phyloP scores from a whole-genome alignment of 2,329 filamentous ascomycete species.

The Rhynchosporium secalis region DNA sequence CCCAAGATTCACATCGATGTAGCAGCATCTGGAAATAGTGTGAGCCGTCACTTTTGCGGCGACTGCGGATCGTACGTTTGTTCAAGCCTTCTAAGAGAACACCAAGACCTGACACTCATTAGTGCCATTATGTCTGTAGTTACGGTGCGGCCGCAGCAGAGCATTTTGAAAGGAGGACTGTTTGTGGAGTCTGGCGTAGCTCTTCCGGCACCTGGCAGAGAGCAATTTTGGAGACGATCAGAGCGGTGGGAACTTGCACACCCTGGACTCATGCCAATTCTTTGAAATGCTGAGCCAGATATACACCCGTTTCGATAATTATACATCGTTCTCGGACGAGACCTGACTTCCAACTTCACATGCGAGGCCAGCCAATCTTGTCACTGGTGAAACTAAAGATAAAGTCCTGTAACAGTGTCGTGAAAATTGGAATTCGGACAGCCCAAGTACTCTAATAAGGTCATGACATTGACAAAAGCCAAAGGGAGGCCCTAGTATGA shows the following conservation, averaged over 20 bases:
- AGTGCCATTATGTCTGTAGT: slow-evolving; percentile 22
- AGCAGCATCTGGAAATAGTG: slow-evolving; percentile 17
- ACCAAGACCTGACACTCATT: neutral
- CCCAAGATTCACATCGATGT: slow-evolving; percentile 19
- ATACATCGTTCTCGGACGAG: too few relatives aligned
- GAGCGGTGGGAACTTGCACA: slow-evolving; percentile 21
- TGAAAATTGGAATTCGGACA: too few relatives aligned
- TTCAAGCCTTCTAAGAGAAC: neutral
- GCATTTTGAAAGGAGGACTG: slow-evolving; percentile 20
- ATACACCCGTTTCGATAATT: neutral
- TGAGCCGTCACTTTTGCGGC: slow-evolving; percentile 21
- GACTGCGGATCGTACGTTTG: slow-evolving; percentile 22
- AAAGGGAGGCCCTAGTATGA: too few relatives aligned
- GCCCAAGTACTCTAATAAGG: too few relatives aligned
- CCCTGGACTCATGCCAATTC: slow-evolving; percentile 12
- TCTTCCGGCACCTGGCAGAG: slow-evolving; percentile 19
- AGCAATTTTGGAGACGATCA: slow-evolving; percentile 18
- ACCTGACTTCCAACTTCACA: too few relatives aligned
- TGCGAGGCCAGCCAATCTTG: too few relatives aligned
- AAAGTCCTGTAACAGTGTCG: too few relatives aligned
- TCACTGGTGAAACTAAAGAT: too few relatives aligned
- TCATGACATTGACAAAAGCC: too few relatives aligned
- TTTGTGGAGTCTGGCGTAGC: slow-evolving; percentile 19
- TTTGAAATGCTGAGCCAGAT: neutral
- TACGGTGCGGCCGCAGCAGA: slow-evolving; percentile 10